Percentiles rank a stretch among this genome's conserved stretches.
Conservation (phyloP, 345 rosid species). For the Melastoma malabathricum region DNA sequence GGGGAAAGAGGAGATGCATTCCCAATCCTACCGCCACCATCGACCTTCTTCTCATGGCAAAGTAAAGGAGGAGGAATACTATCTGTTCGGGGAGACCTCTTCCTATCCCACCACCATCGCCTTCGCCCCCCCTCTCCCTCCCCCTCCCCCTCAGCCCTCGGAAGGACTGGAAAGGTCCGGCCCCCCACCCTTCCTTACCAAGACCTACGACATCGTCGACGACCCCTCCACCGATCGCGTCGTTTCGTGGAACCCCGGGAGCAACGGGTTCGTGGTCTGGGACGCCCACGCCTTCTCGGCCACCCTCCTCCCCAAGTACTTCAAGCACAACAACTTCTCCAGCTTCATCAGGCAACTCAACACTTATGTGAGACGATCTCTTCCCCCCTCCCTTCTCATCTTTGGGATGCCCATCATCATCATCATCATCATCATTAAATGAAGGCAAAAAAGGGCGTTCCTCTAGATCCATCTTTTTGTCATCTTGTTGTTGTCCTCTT, state of each 20-base stretch:
- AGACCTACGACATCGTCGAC: constrained; percentile 19
- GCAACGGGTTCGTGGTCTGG: constrained; percentile 14
- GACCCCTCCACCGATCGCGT: constrained; percentile 11
- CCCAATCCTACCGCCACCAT: too few relatives aligned
- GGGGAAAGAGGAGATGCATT: too few relatives aligned
- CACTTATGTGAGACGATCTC: constrained; percentile 63
- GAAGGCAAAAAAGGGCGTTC: too few relatives aligned
- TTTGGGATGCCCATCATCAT: too few relatives aligned
- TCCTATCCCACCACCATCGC: neutral
- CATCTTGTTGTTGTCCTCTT: neutral
- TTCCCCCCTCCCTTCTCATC: too few relatives aligned
- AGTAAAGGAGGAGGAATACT: constrained; percentile 3
- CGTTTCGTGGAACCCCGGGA: constrained; percentile 13
- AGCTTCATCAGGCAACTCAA: constrained; percentile 78
- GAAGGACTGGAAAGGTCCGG: constrained; percentile 6
- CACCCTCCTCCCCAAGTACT: constrained; percentile 44
- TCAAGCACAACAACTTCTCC: constrained; percentile 77
- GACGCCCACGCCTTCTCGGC: constrained; percentile 23
- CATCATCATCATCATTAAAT: too few relatives aligned
- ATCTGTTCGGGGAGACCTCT: constrained; percentile 1
- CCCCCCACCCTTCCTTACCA: constrained; percentile 15
- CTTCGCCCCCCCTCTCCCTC: constrained; percentile 4
- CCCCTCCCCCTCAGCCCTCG: constrained; percentile 11
- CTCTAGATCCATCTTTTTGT: neutral
- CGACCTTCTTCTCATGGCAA: too few relatives aligned